Percentiles rank a stretch among this genome's conserved stretches.
These are phyloP conservation scores for Castanopsis chinensis DNA, from an alignment of 306 rosid species.

Conservation along the genomic window DNA sequence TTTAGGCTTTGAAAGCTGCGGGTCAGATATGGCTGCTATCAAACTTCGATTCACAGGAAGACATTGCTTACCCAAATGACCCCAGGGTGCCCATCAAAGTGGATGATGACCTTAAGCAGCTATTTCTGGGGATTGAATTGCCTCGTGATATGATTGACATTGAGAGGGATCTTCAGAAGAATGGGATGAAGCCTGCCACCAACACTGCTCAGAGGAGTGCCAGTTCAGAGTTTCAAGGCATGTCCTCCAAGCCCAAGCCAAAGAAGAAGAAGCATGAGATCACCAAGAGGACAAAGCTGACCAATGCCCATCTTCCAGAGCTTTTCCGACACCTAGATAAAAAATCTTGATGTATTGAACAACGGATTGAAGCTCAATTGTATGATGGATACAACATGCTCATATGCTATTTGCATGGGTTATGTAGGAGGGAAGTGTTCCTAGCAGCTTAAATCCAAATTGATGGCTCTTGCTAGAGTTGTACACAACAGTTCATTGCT, in stretches of 20 bases:
- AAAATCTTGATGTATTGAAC: conserved; percentile 24
- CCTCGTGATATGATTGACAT: conserved; percentile 94
- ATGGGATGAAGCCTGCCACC: conserved; percentile 94
- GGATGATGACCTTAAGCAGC: conserved; percentile 76
- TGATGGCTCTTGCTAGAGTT: not conserved
- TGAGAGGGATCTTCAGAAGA: conserved; percentile 89
- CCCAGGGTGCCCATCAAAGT: conserved; percentile 75
- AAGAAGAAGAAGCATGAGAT: conserved; percentile 91
- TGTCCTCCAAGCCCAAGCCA: conserved; percentile 64
- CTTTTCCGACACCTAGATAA: conserved; percentile 56
- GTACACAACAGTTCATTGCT: no score
- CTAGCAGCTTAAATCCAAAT: not conserved
- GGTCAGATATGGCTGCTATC: conserved; percentile 93
- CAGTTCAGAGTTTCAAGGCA: conserved; percentile 69
- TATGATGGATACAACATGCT: conserved; percentile 1
- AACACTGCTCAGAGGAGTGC: conserved; percentile 95
- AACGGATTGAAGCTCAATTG: conserved; percentile 4
- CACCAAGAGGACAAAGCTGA: conserved; percentile 91
- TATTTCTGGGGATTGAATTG: conserved; percentile 72
- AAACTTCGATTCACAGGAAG: conserved; percentile 96
- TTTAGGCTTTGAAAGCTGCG: conserved; percentile 69
- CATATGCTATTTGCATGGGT: not conserved
- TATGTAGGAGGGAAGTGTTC: not conserved
- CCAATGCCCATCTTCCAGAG: conserved; percentile 96
- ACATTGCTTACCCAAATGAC: conserved; percentile 90